Conservation (phyloP, 2,329 filamentous ascomycete species). For the Cercospora sp. region DNA sequence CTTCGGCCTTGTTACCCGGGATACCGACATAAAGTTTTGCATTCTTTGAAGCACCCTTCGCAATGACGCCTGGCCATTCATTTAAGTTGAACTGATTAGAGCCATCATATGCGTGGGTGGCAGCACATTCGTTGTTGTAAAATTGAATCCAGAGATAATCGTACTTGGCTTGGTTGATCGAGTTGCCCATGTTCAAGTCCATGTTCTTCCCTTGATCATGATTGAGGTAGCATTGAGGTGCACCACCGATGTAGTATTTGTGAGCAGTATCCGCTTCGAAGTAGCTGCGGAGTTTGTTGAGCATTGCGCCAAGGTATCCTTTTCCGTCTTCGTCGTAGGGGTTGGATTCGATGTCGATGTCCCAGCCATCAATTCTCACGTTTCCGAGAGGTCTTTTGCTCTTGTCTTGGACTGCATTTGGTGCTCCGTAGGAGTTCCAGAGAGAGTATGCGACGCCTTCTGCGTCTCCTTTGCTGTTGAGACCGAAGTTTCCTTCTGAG, state of each 20-base stretch:
- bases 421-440: constrained; percentile 46
- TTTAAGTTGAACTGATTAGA: constrained; percentile 47
- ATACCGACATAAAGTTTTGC: constrained; percentile 56
- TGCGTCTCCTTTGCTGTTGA: constrained; percentile 41
- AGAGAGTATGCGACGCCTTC: constrained; percentile 44
- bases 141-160: constrained; percentile 47
- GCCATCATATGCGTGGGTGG: constrained; percentile 26
- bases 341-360: constrained; percentile 49
- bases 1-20: constrained; percentile 26
- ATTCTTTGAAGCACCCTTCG: constrained; percentile 27
- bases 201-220: background rate
- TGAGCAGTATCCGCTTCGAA: constrained; percentile 38
- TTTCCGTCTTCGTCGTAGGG: constrained; percentile 30
- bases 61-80: constrained; percentile 21
- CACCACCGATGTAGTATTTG: constrained; percentile 50
- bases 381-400: constrained; percentile 26
- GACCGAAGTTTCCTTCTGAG: constrained; percentile 39
- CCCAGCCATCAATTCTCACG: constrained; percentile 53
- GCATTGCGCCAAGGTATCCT: constrained; percentile 41
- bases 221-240: constrained; percentile 46
- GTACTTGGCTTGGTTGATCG: constrained; percentile 39
- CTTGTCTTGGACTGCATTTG: background rate
- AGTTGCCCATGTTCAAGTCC: constrained; percentile 42
- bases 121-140: constrained; percentile 42
- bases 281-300: constrained; percentile 39